Percentiles rank a stretch among this genome's conserved stretches.
These are phyloP conservation scores for Lecanoromycetidae sp. DNA, from an alignment of 2,329 filamentous ascomycete species.

Conservation along the genomic window DNA sequence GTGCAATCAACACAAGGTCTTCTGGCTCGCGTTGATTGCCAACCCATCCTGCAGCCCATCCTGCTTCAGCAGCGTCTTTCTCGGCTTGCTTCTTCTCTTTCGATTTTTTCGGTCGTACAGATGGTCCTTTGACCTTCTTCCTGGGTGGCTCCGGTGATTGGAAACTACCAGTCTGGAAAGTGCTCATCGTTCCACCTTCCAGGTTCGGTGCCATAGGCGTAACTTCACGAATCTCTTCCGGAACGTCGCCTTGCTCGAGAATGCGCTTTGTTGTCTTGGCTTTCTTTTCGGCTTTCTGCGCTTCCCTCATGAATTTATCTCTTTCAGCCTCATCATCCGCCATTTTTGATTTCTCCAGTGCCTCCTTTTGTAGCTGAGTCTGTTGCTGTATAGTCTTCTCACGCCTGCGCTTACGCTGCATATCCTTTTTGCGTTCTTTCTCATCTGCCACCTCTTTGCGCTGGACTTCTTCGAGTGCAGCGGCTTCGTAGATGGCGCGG, in stretches of 20 bases:
- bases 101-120: conserved; percentile 71
- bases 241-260: conserved; percentile 65
- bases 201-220: conserved; percentile 65
- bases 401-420: conserved; percentile 90
- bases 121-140: conserved; percentile 39
- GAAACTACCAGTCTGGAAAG: conserved; percentile 57
- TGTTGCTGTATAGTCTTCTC: conserved; percentile 92
- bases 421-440: conserved; percentile 98
- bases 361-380: conserved; percentile 66
- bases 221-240: conserved; percentile 60
- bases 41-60: conserved; percentile 52
- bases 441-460: conserved; percentile 83
- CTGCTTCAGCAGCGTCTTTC: conserved; percentile 69
- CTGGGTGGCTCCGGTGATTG: conserved; percentile 36
- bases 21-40: conserved; percentile 29
- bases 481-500: conserved; percentile 62
- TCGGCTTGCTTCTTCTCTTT: conserved; percentile 60
- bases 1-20: conserved; percentile 38
- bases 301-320: conserved; percentile 68
- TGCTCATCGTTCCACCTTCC: conserved; percentile 74
- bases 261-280: conserved; percentile 80
- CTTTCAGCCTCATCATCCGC: conserved; percentile 74
- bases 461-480: conserved; percentile 75
- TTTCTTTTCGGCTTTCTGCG: conserved; percentile 84
- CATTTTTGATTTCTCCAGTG: conserved; percentile 62